Conservation (phyloP, 139 green algal species). For the Spirogloea muscicola region DNA sequence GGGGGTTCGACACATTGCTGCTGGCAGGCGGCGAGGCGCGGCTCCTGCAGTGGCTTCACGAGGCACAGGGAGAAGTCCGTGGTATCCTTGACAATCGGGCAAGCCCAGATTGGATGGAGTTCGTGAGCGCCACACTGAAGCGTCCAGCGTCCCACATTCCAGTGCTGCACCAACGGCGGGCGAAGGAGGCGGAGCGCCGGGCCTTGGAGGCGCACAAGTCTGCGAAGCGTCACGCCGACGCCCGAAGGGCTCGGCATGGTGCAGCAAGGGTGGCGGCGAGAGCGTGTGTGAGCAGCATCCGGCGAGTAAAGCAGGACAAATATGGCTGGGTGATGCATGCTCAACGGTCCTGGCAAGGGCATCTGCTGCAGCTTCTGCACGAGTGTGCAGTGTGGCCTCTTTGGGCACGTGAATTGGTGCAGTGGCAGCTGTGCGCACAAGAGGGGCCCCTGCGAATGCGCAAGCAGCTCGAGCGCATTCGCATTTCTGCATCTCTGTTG, state of each 20-base stretch:
- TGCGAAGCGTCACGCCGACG: neutral
- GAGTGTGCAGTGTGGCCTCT: conserved; percentile 22
- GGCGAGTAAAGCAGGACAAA: conserved; percentile 8
- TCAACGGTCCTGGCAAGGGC: conserved; percentile 10
- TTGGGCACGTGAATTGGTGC: neutral
- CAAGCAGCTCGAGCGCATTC: conserved; percentile 8
- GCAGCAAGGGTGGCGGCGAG: neutral
- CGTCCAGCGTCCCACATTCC: conserved; percentile 1
- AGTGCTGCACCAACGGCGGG: conserved; percentile 13
- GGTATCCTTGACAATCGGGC: conserved; percentile 10
- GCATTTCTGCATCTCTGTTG: too few relatives aligned
- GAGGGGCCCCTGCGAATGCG: conserved; percentile 38
- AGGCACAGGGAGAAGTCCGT: conserved; percentile 8
- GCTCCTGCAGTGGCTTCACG: conserved; percentile 32
- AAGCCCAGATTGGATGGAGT: conserved; percentile 22
- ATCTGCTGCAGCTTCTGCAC: conserved; percentile 13
- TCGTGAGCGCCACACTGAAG: conserved; percentile 11
- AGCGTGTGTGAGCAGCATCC: too few relatives aligned
- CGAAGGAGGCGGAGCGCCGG: conserved; percentile 18
- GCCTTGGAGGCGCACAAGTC: neutral
- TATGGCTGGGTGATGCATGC: conserved; percentile 21
- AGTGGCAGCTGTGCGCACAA: conserved; percentile 27
- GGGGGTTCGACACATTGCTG: conserved; percentile 30
- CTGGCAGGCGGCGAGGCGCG: neutral
- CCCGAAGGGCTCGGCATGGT: neutral